Evolutionary conservation across 1,139 yeast genomes (phyloP).

Genomic region (Yarrowia galli): DNA sequence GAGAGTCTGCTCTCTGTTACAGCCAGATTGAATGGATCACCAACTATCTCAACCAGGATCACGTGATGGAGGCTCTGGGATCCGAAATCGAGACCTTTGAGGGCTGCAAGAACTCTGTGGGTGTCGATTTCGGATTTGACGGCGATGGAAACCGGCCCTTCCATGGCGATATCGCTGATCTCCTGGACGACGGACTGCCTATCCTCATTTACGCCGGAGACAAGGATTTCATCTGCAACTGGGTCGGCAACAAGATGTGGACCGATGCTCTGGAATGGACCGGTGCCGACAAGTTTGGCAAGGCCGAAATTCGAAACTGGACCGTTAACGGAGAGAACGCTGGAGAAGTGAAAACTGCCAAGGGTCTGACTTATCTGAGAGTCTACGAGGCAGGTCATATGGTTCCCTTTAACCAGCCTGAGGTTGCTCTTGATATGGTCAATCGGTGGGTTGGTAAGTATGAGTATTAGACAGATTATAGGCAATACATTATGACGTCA

Average conservation of each 20-base stretch:
- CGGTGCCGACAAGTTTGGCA: conserved; percentile 52
- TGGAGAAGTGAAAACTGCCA: conserved; percentile 66
- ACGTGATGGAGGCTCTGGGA: conserved; percentile 82
- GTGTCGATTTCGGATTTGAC: conserved; percentile 74
- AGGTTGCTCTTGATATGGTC: conserved; percentile 71
- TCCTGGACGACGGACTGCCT: conserved; percentile 69
- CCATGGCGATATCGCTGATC: conserved; percentile 65
- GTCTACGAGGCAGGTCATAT: conserved; percentile 73
- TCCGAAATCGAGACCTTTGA: conserved; percentile 87
- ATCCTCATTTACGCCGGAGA: conserved; percentile 88
- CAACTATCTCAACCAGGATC: conserved; percentile 69
- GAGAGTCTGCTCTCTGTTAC: conserved; percentile 79
- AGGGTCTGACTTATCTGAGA: conserved; percentile 67
- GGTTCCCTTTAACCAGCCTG: conserved; percentile 82
- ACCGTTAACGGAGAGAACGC: conserved; percentile 55
- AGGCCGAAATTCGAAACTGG: conserved; percentile 51
- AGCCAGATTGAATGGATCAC: conserved; percentile 70
- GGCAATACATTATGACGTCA: no score
- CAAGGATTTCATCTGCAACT: conserved; percentile 87
- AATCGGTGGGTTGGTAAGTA: conserved; percentile 65
- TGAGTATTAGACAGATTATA: no score
- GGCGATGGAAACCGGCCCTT: conserved; percentile 72
- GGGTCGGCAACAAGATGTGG: conserved; percentile 89
- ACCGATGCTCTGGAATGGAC: conserved; percentile 71
- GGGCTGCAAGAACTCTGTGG: conserved; percentile 66